Evolutionary conservation across 805 yeast genomes (phyloP), one percentile per base, ranked within the genome.

Genomic region (Lachancea kluyveri): DNA sequence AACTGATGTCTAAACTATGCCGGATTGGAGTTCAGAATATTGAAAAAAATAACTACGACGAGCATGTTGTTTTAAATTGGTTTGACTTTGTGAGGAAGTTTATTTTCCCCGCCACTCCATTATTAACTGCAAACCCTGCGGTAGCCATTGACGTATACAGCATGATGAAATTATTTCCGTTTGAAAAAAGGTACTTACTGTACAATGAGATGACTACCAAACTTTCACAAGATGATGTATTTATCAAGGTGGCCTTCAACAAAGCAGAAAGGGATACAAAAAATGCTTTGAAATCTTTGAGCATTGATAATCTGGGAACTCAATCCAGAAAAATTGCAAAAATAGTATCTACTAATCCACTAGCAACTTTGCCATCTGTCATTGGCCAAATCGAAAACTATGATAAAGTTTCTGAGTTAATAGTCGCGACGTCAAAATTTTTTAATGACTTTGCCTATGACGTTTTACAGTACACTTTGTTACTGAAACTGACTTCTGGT

Each of bases 371-470:
- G 26, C 60, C 72, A 14, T 78, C 83, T 0, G 68, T 84, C 27
- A 65, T 88, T 8, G 74, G 75, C 27, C 96, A 86, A 50, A 75
- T 90, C 41, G 97, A 90, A 56, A 85, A 92, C 61, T 90, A 90
- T 52, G 95, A 82, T 50, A 90, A 90, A 50, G 70, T 90, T 41
- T 81, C 79, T 26, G 77, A 74, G 22, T 64, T 90, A 36, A 76
- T 90, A 5, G 87, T 85, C 7, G 79, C 79, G 28, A 74, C 92
- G 5, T 86, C 95, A 0, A 64, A 75, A 24, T 79, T 74, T 48
- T 85, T 86, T 52, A 79, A 78, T 30, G 69, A 62, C 4, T 79
- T 80, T 46, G 86, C 87, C 0, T 86, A 94, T 87, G 97, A 90
- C 54, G 82, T 77, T 2, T 57, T 90, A 18, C 79, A 88, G 4